phyloP scores from a whole-genome alignment of 441 rosid genomes.

The Geranium incanum region DNA sequence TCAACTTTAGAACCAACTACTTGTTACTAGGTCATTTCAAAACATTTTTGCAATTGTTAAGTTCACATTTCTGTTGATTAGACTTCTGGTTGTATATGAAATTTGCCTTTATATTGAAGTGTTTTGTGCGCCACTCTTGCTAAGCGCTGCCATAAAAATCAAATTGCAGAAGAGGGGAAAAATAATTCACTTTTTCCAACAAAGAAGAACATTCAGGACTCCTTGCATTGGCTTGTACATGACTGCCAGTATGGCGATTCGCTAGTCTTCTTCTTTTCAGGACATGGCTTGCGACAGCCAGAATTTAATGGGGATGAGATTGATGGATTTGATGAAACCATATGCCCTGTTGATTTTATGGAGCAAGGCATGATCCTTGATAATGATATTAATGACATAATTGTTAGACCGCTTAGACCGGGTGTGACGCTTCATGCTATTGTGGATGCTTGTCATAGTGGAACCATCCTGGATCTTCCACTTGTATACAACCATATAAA shows the following conservation, averaged over 20 bases:
- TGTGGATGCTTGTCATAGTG: constrained; percentile 57
- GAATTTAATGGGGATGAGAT: constrained; percentile 34
- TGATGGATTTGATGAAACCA: constrained; percentile 50
- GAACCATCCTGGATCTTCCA: constrained; percentile 48
- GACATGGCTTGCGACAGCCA: constrained; percentile 41
- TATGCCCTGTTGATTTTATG: constrained; percentile 42
- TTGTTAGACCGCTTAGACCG: constrained; percentile 37
- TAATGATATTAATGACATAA: constrained; percentile 34
- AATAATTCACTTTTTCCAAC: constrained; percentile 29
- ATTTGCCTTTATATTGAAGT: background rate
- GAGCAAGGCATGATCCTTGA: constrained; percentile 41
- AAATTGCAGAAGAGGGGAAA: constrained; percentile 30
- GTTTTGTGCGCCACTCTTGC: background rate
- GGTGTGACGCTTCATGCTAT: constrained; percentile 54
- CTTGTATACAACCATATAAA: constrained; percentile 24
- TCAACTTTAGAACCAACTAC: background rate
- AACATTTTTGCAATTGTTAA: background rate
- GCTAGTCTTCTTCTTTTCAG: constrained; percentile 45
- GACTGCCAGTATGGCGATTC: constrained; percentile 33
- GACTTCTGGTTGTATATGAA: constrained; percentile 18
- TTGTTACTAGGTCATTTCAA: background rate
- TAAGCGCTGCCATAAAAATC: background rate
- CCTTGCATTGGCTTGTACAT: constrained; percentile 41
- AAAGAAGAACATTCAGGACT: constrained; percentile 34
- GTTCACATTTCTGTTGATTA: background rate